Evolutionary conservation across 139 green algal species (phyloP).

Genomic region (Coccomyxa sp.): DNA sequence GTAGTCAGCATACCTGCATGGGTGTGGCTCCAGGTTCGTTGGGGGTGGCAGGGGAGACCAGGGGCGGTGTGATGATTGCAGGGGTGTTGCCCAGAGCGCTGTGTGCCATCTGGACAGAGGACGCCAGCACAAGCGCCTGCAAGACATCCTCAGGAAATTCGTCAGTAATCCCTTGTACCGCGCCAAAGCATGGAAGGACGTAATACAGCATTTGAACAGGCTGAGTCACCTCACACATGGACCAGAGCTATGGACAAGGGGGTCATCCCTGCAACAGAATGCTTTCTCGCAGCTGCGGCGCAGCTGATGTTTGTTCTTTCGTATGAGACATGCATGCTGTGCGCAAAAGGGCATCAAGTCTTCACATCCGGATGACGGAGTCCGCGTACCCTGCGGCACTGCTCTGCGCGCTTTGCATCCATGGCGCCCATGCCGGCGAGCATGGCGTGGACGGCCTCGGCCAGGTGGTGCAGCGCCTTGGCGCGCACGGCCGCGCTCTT

Average conservation of each 20-base stretch:
- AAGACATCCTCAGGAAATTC: not conserved
- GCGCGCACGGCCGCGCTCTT: conserved; percentile 45
- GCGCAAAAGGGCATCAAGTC: too few species aligned
- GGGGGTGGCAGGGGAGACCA: conserved; percentile 18
- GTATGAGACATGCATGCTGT: too few species aligned
- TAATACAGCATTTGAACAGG: too few species aligned
- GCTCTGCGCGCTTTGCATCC: not conserved
- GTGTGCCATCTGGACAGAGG: conserved; percentile 13
- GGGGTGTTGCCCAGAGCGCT: conserved; percentile 13
- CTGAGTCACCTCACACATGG: too few species aligned
- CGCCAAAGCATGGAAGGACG: too few species aligned
- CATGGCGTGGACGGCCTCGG: conserved; percentile 22
- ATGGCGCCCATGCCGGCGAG: not conserved
- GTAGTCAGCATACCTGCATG: too few species aligned
- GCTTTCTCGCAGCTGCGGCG: too few species aligned
- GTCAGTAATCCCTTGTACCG: not conserved
- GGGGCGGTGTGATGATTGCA: conserved; percentile 14
- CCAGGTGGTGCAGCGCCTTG: conserved; percentile 40
- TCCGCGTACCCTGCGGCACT: conserved; percentile 18
- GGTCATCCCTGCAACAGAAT: too few species aligned
- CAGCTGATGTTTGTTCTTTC: too few species aligned
- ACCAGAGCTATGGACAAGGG: too few species aligned
- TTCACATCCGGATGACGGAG: too few species aligned
- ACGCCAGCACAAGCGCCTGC: conserved; percentile 17
- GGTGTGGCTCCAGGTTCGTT: conserved; percentile 20